Evolutionary conservation across 352 stramenopile genomes (phyloP).

Genomic region (Globisporangium paroecandrum): DNA sequence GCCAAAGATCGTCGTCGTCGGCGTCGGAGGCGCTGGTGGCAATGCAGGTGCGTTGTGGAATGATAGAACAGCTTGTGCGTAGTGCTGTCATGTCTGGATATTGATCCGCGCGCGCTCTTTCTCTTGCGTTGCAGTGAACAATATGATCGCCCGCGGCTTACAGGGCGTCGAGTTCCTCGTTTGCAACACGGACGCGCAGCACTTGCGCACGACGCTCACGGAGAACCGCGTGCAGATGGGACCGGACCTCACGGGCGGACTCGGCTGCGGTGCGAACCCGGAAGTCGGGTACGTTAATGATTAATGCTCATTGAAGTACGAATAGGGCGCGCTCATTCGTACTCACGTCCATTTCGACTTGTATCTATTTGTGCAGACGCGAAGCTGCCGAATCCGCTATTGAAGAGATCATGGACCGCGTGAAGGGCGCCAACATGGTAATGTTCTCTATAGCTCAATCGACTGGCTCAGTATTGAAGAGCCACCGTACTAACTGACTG

Average conservation of each 20-base stretch:
- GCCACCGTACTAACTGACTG: neutral
- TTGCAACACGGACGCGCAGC: constrained; percentile 91
- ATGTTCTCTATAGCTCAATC: constrained; percentile 9
- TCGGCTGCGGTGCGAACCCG: constrained; percentile 80
- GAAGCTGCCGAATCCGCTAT: constrained; percentile 74
- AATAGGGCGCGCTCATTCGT: neutral
- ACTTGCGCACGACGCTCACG: constrained; percentile 86
- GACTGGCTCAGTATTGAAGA: neutral
- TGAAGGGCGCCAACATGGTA: constrained; percentile 86
- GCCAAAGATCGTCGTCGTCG: constrained; percentile 85
- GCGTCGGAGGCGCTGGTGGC: constrained; percentile 83
- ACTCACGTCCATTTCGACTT: neutral
- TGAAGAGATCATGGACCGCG: constrained; percentile 83
- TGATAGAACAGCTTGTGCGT: neutral
- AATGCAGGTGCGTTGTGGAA: constrained; percentile 58
- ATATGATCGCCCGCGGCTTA: constrained; percentile 84
- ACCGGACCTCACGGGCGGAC: constrained; percentile 77
- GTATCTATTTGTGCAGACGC: constrained; percentile 28
- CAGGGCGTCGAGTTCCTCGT: constrained; percentile 87
- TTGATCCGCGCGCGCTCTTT: neutral
- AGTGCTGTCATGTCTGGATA: neutral
- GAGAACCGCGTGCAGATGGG: constrained; percentile 90
- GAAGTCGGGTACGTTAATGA: constrained; percentile 52
- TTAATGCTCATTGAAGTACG: neutral
- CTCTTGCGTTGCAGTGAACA: constrained; percentile 57